Percentiles rank a stretch among this genome's conserved stretches.
These are phyloP conservation scores for Rosa rugosa DNA, from an alignment of 306 rosid genomes.

Conservation along the genomic window DNA sequence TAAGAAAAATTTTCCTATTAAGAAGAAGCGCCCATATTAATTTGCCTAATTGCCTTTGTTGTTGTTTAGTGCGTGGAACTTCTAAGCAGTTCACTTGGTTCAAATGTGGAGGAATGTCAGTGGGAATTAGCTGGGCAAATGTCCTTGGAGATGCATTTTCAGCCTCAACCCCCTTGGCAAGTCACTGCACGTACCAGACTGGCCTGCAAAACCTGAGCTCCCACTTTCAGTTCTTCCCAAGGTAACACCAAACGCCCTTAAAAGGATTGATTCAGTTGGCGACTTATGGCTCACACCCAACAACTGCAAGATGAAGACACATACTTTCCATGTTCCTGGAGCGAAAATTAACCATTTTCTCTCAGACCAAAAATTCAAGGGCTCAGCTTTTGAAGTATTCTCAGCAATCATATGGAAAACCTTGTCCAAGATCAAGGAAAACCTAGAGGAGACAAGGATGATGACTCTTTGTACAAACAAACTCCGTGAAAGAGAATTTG, in stretches of 20 bases:
- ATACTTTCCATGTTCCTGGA: conserved; percentile 44
- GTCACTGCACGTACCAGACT: conserved; percentile 26
- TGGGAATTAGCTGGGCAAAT: conserved; percentile 88
- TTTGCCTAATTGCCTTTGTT: background rate
- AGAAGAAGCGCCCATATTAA: too few species aligned
- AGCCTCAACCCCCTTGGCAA: conserved; percentile 46
- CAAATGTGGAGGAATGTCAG: conserved; percentile 68
- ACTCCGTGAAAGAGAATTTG: too few species aligned
- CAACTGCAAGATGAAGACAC: conserved; percentile 35
- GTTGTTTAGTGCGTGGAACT: too few species aligned
- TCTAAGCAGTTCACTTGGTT: conserved; percentile 60
- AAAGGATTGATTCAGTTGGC: conserved; percentile 32
- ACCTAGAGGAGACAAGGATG: background rate
- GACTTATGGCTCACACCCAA: conserved; percentile 43
- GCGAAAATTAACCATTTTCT: background rate
- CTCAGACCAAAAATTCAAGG: background rate
- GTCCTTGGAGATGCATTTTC: conserved; percentile 75
- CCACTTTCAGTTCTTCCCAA: background rate
- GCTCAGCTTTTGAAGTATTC: background rate
- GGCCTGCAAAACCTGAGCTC: background rate
- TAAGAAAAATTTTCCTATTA: too few species aligned
- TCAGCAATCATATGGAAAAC: background rate
- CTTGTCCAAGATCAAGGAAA: background rate
- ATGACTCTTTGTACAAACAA: background rate
- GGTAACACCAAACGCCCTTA: conserved; percentile 31